phyloP scores from a whole-genome alignment of 495 filamentous ascomycete genomes.

The Lophiotrema nucula region DNA sequence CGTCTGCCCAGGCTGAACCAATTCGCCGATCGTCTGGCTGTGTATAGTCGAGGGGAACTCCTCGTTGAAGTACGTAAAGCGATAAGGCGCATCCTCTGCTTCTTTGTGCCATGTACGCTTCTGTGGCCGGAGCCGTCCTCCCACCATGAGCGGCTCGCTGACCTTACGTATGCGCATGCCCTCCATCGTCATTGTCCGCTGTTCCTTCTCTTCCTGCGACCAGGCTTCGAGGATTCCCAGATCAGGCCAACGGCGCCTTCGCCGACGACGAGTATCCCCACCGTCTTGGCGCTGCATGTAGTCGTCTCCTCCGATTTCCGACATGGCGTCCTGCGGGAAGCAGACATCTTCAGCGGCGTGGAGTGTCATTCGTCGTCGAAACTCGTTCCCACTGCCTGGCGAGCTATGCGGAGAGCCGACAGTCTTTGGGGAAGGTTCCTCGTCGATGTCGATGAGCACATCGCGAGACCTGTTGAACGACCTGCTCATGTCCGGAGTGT shows the following conservation, averaged over 20 bases:
- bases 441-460: constrained; percentile 60
- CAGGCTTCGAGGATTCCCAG: constrained; percentile 81
- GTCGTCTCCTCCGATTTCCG: constrained; percentile 79
- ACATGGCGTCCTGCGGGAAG: constrained; percentile 77
- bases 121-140: constrained; percentile 79
- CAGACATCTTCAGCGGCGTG: constrained; percentile 86
- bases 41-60: constrained; percentile 93
- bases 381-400: constrained; percentile 44
- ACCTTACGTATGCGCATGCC: constrained; percentile 88
- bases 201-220: constrained; percentile 88
- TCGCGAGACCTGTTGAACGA: constrained; percentile 44
- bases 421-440: constrained; percentile 32
- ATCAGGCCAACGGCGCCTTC: constrained; percentile 63
- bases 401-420: constrained; percentile 37
- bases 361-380: constrained; percentile 53
- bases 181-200: constrained; percentile 67
- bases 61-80: constrained; percentile 98
- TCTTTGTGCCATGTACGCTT: constrained; percentile 77
- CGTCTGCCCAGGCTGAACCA: constrained; percentile 76
- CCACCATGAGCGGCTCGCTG: constrained; percentile 87
- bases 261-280: constrained; percentile 40
- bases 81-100: constrained; percentile 87
- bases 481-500: constrained; percentile 42
- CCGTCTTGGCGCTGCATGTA: constrained; percentile 43
- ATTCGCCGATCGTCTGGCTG: constrained; percentile 87